Evolutionary conservation across 148 eudicot genomes (phyloP), one percentile per base, ranked within the genome.

Genomic region (Amaranthus palmeri): DNA sequence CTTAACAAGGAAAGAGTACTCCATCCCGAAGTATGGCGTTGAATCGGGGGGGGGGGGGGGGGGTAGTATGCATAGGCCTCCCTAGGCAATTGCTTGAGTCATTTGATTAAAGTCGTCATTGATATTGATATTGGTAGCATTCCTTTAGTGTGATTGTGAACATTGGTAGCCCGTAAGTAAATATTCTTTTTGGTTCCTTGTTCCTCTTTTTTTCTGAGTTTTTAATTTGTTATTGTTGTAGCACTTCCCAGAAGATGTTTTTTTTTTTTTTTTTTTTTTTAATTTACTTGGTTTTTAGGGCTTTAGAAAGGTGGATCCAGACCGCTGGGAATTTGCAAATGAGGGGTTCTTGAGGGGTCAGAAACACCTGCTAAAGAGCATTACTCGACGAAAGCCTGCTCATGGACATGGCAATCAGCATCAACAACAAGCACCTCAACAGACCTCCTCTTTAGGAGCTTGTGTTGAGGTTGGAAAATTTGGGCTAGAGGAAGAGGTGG

Each of bases 281-380:
- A 67, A 25, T 15, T 55, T 18, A 67, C 65, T 13, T 45, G 78
- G 73, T 36, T 25, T 51, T 62, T 84, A 90, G 96, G 96, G 92
- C 10, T 90, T 90, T 71, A 81, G 82, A 79, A 90, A 90, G 79
- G 92, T 90, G 57, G 96, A 89, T 83, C 91, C 91, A 74, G 89
- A 89, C 81, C 86, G 88, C 17, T 89, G 89, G 89, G 91, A 89
- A 73, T 89, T 89, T 68, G 95, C 95, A 54, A 89, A 89, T 66
- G 89, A 89, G 81, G 87, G 86, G 44, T 90, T 90, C 58, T 73
- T 90, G 62, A 82, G 92, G 71, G 92, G 88, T 59, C 96, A 90
- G 69, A 90, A 80, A 70, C 90, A 90, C 59, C 76, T 90, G 18
- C 92, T 90, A 45, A 83, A 74, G 72, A 77, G 52, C 55, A 88